phyloP scores from a whole-genome alignment of 768 basidiomycete species.

The Paxillus rubicundulus region DNA sequence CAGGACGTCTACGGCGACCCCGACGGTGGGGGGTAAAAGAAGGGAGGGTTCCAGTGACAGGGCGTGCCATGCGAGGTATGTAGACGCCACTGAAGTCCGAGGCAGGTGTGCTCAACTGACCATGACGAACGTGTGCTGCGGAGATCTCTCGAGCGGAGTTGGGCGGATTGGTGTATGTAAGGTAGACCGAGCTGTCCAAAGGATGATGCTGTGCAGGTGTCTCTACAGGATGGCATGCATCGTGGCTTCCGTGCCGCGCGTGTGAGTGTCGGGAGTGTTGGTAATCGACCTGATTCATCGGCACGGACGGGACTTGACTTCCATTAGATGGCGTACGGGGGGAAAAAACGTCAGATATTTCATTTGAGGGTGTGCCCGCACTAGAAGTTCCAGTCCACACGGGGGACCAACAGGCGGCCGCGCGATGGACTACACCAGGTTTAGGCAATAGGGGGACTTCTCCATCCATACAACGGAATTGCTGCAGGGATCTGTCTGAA shows the following conservation, averaged over 20 bases:
- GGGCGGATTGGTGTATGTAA: neutral
- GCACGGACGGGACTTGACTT: conserved; percentile 15
- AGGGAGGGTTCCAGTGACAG: conserved; percentile 3
- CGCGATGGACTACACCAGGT: too few relatives aligned
- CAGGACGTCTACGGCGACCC: neutral
- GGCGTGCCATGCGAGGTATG: neutral
- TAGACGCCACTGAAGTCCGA: neutral
- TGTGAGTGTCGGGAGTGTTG: neutral
- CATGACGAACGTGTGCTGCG: too few relatives aligned
- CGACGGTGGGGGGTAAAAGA: conserved; percentile 4
- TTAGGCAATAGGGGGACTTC: too few relatives aligned
- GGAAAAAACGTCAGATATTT: neutral
- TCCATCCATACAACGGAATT: too few relatives aligned
- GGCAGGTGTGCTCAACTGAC: neutral
- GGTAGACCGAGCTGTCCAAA: neutral
- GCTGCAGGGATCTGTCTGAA: too few relatives aligned
- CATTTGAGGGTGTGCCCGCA: neutral
- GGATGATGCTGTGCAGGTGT: conserved; percentile 8
- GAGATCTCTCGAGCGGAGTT: neutral
- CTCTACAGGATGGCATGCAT: conserved; percentile 20
- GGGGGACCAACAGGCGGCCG: neutral
- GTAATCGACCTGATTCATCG: neutral
- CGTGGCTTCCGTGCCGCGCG: neutral
- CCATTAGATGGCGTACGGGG: neutral
- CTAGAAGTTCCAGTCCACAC: neutral